Evolutionary conservation across 306 rosid species (phyloP).

Genomic region (Lathyrus sativus): DNA sequence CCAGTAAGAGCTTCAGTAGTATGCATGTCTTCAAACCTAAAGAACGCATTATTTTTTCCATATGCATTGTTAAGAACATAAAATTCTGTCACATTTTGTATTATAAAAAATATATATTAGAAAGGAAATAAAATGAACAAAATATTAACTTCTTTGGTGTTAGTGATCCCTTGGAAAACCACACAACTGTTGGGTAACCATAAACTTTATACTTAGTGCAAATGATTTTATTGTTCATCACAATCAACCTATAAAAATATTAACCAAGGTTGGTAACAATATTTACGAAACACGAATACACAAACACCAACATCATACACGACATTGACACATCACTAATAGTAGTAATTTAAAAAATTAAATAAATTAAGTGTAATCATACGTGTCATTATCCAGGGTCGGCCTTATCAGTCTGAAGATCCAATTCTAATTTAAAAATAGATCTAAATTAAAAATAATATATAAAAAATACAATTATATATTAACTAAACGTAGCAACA

Average conservation of each 20-base stretch:
- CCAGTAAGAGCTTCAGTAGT: slow-evolving; percentile 78
- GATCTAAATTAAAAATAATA: too few relatives aligned
- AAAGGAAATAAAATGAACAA: slow-evolving; percentile 1
- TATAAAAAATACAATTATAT: too few relatives aligned
- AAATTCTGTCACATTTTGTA: slow-evolving; percentile 10
- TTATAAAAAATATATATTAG: neutral
- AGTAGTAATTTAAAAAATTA: too few relatives aligned
- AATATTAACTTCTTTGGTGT: slow-evolving; percentile 74
- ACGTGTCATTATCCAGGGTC: too few relatives aligned
- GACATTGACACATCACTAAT: too few relatives aligned
- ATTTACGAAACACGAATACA: neutral
- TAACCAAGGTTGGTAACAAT: neutral
- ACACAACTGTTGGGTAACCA: slow-evolving; percentile 84
- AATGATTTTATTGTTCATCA: slow-evolving; percentile 77
- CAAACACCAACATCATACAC: too few relatives aligned
- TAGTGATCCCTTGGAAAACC: slow-evolving; percentile 85
- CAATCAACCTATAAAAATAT: slow-evolving; percentile 70
- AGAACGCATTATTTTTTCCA: slow-evolving; percentile 34
- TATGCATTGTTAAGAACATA: neutral
- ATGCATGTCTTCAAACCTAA: slow-evolving; percentile 78
- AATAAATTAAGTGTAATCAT: too few relatives aligned
- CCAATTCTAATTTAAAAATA: too few relatives aligned
- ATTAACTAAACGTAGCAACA: too few relatives aligned
- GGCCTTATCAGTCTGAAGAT: too few relatives aligned
- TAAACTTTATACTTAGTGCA: slow-evolving; percentile 80